These are phyloP conservation scores for Cystobasidium tubakii DNA, from an alignment of 768 basidiomycete genomes.

Conservation along the genomic window DNA sequence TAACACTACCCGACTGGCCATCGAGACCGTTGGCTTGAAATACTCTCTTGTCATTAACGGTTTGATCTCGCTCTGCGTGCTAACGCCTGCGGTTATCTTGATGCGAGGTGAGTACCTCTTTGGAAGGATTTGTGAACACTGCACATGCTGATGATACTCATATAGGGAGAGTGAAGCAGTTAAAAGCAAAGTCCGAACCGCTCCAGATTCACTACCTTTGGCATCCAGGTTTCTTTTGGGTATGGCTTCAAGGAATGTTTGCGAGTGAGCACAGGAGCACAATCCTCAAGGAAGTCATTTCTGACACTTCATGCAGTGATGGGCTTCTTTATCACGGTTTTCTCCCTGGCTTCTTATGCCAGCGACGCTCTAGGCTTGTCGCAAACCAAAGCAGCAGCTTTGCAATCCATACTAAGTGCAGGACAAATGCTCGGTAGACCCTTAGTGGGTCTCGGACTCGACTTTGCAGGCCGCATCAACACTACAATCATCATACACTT, in stretches of 20 bases:
- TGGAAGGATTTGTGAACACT: neutral
- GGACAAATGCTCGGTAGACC: constrained; percentile 50
- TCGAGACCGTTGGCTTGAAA: constrained; percentile 45
- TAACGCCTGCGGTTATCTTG: constrained; percentile 46
- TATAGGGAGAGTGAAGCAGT: constrained; percentile 42
- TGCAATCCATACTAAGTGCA: constrained; percentile 49
- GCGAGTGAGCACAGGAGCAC: constrained; percentile 27
- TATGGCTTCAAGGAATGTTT: constrained; percentile 47
- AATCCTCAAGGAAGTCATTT: too few species aligned
- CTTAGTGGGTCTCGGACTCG: constrained; percentile 46
- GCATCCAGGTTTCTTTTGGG: constrained; percentile 48
- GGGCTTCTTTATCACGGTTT: constrained; percentile 48
- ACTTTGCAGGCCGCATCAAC: constrained; percentile 48
- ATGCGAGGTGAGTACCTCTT: constrained; percentile 38
- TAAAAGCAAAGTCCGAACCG: constrained; percentile 46
- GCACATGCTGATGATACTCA: neutral
- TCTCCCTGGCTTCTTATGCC: constrained; percentile 34
- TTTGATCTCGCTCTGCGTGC: constrained; percentile 44
- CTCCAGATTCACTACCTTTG: constrained; percentile 45
- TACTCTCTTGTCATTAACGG: constrained; percentile 49
- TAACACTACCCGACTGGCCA: constrained; percentile 36
- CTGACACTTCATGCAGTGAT: constrained; percentile 40
- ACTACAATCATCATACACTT: constrained; percentile 47
- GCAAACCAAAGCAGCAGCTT: constrained; percentile 48
- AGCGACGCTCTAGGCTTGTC: neutral